Base-by-base conservation (phyloP, 1,284 basidiomycete species). In the Rhodotorula mucilaginosa region DNA sequence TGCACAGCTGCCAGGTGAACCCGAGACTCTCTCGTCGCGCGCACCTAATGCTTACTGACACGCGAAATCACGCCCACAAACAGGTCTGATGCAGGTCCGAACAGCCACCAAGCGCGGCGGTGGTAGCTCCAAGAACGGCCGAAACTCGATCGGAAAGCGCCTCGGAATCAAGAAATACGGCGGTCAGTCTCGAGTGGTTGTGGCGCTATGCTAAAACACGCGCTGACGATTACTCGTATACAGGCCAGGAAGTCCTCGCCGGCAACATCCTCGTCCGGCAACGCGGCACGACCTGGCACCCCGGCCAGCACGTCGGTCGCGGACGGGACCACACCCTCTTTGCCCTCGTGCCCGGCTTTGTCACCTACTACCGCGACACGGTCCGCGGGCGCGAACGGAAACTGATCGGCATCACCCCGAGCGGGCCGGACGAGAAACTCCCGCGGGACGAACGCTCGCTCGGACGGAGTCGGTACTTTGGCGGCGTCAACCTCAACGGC, bases 201-300 rank as follows among this genome's bases (percentile, higher is more conserved):
- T 39, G 4, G 6, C 19, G 29, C 54, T 26, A 13, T 47, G 23
- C 21, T 15, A 26, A 52, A 56, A 31, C 12, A 16, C 16, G 19
- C 58, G 1, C 39, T 12, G 19, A 5, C 10, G n/a, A 46, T n/a
- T 26, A 26, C 26, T 1, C 26, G 26, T 1, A 26, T 26, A 26
- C 75, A 90, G 93, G 95, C 80, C 88, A 97, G 82, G 87, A 86
- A 80, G 93, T 97, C 26, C 86, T 92, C 46, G 91, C 93, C 15
- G 94, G 95, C 61, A 92, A 95, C 83, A 96, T 97, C 78, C 90
- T 97, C 79, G 88, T 97, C 52, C 87, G 94, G 62, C 94, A 97
- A 82, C 87, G 95, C 74, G 95, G 95, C 16, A 89, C 89, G 2
- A 84, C 89, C 66, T 94, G 95, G 82, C 92, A 94, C 79, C 89